Evolutionary conservation across 2,329 filamentous ascomycete species (phyloP), one percentile per base, ranked within the genome.

Genomic region (Penicillium sp.): DNA sequence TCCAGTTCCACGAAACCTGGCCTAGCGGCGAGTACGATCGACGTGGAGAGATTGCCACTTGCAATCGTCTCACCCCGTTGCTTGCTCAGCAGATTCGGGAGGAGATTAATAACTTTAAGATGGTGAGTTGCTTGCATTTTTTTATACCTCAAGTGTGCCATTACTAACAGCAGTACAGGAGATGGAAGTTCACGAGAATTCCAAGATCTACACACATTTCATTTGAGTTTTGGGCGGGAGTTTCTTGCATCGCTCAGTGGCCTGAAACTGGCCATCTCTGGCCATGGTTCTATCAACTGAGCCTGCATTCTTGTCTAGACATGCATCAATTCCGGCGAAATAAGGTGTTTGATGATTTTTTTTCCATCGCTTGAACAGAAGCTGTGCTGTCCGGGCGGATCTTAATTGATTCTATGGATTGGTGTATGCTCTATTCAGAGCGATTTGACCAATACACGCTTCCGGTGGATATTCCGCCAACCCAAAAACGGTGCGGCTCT

Each of bases 131-230:
- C n/a, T 26, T 26, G 21, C 21, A 21, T 2, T 38, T 2, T 29
- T 39, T 1, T 37, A 3, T 40, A 17, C 9, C 22, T 31, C 4
- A 6, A 1, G 13, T n/a, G 26, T 43, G 32, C 22, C 13, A 5
- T 48, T 45, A 49, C 57, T 53, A 32, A 58, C 75, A 80, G 69
- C 80, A 61, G 34, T 15, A 34, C 55, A 97, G 93, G 93, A 98
- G 76, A 98, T 98, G 93, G 93, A 97, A 77, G 93, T 98, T 64
- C 93, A 98, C 70, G 93, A 97, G 73, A 88, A 85, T 69, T 97
- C 93, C 59, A 98, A 97, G 76, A 90, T 96, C 65, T 96, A 98
- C 77, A 98, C 93, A 62, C 93, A 98, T 79, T 98, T 98, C 80
- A 97, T 98, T 78, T 98, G 81, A 91, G 54, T 63, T 60, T 54